These are phyloP conservation scores for Grifola frondosa DNA, from an alignment of 1,284 basidiomycete species.

Conservation along the genomic window DNA sequence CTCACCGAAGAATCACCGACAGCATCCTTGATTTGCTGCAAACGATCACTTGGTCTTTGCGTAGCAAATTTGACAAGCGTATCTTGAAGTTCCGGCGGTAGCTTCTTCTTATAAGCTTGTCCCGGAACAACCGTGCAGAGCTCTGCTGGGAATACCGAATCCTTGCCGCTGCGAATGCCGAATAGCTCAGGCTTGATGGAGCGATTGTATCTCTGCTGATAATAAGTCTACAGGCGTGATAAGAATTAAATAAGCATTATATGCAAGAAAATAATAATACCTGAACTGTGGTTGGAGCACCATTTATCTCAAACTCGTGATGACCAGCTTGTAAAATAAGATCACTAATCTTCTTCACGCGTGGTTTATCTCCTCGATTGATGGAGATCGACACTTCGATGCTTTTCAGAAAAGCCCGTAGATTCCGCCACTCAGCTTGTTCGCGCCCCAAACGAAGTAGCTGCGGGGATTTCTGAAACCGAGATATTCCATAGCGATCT, in stretches of 20 bases:
- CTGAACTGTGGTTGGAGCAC: slow-evolving; percentile 30
- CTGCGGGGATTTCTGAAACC: slow-evolving; percentile 16
- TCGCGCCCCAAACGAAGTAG: slow-evolving; percentile 23
- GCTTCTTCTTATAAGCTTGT: slow-evolving; percentile 48
- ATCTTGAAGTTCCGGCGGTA: slow-evolving; percentile 38
- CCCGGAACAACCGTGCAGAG: slow-evolving; percentile 44
- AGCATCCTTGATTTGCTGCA: slow-evolving; percentile 35
- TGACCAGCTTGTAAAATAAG: slow-evolving; percentile 22
- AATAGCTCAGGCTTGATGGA: no score
- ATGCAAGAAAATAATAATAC: slow-evolving; percentile 22
- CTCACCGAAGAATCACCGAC: slow-evolving; percentile 27
- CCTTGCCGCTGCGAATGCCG: slow-evolving; percentile 36
- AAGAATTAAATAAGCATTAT: not conserved
- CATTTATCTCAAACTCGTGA: slow-evolving; percentile 35
- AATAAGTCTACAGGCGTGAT: slow-evolving; percentile 36
- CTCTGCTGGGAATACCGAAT: slow-evolving; percentile 47
- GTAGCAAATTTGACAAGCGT: slow-evolving; percentile 46
- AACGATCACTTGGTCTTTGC: slow-evolving; percentile 37
- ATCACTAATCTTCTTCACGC: no score
- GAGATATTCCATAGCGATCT: slow-evolving; percentile 28
- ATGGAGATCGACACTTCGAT: slow-evolving; percentile 22
- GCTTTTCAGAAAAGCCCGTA: slow-evolving; percentile 36
- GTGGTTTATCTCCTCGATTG: no score
- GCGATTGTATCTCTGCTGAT: no score
- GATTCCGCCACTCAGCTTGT: slow-evolving; percentile 21